These are phyloP conservation scores for Colletotrichum ledebouriae DNA, from an alignment of 2,329 filamentous ascomycete species.

Conservation along the genomic window DNA sequence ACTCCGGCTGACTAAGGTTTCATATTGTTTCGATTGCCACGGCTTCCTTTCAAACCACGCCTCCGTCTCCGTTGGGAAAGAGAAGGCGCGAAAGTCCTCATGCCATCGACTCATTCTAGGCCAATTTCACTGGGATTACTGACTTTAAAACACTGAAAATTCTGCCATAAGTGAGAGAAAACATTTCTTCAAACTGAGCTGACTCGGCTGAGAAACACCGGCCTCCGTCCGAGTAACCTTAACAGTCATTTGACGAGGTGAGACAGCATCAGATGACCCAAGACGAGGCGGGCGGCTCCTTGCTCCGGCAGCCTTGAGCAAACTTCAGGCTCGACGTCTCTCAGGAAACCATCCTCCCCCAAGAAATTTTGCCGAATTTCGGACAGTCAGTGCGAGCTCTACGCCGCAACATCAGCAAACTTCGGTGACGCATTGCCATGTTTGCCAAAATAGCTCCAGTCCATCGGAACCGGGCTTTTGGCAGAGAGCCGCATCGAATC, in stretches of 20 bases:
- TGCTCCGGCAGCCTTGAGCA: not conserved
- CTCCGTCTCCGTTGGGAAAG: not conserved
- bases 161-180: not conserved
- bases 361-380: not conserved
- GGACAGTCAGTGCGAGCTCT: slow-evolving; percentile 3
- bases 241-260: not conserved
- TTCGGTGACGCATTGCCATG: slow-evolving; percentile 7
- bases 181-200: slow-evolving; percentile 24
- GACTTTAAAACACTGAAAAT: not conserved
- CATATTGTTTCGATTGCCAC: slow-evolving; percentile 29
- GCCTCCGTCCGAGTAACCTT: slow-evolving; percentile 9
- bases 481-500: slow-evolving; percentile 6
- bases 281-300: not conserved
- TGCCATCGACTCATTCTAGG: not conserved
- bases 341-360: not conserved
- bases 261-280: not conserved
- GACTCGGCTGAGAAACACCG: slow-evolving; percentile 24
- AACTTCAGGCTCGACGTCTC: not conserved
- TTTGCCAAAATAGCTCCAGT: slow-evolving; percentile 20
- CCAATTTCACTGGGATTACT: not conserved
- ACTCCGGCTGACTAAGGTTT: slow-evolving; percentile 35
- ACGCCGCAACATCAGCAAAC: slow-evolving; percentile 26
- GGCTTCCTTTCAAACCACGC: not conserved
- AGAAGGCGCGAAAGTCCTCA: not conserved
- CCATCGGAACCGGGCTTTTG: slow-evolving; percentile 16